Base-by-base conservation (phyloP, 768 basidiomycete genomes). In the Boletus reticuloceps region DNA sequence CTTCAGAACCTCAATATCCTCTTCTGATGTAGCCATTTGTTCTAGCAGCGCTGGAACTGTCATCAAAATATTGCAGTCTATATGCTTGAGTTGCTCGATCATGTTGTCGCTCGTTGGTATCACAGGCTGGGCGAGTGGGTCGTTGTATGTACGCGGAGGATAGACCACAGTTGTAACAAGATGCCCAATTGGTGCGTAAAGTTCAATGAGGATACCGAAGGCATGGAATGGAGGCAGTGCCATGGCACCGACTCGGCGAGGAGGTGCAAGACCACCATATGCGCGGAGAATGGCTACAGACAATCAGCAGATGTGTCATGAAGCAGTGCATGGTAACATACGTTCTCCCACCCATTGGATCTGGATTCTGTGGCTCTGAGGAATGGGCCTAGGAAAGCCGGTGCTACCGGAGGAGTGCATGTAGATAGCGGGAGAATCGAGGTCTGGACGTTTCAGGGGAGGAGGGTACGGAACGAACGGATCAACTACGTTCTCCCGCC, bases 381-480 rank as follows among this genome's bases (percentile, higher is more conserved):
- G 54, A 29, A 82, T 74, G 3, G 75, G 59, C 53, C 78, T 80
- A 0, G 80, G 79, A 40, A 76, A 65, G 5, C 79, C 79, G 0
- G 80, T 79, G 40, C 77, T 80, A 14, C 79, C 66, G 0, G 59
- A 67, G 3, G 65, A 67, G 9, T 64, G 63, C 8, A 59, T 22
- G 13, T 67, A 67, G 19, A 67, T 47, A 0, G 51, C 59, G 1
- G 58, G 51, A 2, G 42, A 45, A 47, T 62, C 53, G 47, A 57
- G 19, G 10, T 58, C 47, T 11, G 62, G 62, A 11, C 50, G 55
- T 6, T 10, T n/a, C 0, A 31, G 0, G 6, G 10, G 53, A 51
- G 52, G 19, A 13, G 60, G 60, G 31, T 64, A 65, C 0, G 54
- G 54, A 10, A 32, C 19, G 12, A 65, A 65, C 0, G 42, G 44